phyloP scores from a whole-genome alignment of 306 rosid species.

The Vigna trinervia region DNA sequence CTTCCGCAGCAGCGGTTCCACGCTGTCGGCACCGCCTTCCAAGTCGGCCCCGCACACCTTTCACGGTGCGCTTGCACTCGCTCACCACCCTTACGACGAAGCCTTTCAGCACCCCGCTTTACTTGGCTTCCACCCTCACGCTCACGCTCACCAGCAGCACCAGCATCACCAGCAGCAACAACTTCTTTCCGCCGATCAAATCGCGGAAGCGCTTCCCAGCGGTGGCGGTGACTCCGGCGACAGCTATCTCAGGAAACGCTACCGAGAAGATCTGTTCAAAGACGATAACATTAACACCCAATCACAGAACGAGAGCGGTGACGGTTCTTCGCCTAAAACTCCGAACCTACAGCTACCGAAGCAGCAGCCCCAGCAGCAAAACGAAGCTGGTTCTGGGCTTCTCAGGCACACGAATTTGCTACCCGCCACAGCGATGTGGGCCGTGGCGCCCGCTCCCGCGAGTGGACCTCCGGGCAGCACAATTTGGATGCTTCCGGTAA shows the following conservation, averaged over 20 bases:
- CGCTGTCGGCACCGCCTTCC: slow-evolving; percentile 76
- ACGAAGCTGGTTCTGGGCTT: slow-evolving; percentile 41
- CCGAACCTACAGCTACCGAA: slow-evolving; percentile 46
- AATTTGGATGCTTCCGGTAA: slow-evolving; percentile 87
- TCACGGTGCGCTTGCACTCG: slow-evolving; percentile 70
- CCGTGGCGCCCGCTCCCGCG: slow-evolving; percentile 63
- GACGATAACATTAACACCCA: slow-evolving; percentile 54
- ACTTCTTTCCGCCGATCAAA: slow-evolving; percentile 74
- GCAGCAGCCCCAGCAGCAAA: slow-evolving; percentile 18
- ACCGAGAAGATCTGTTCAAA: slow-evolving; percentile 88
- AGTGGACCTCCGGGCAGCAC: slow-evolving; percentile 69
- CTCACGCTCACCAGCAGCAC: slow-evolving; percentile 45
- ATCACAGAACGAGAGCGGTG: slow-evolving; percentile 49
- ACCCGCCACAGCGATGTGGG: slow-evolving; percentile 86
- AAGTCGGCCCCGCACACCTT: slow-evolving; percentile 78
- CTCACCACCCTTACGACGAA: slow-evolving; percentile 81
- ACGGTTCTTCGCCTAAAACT: slow-evolving; percentile 47
- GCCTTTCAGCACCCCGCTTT: slow-evolving; percentile 65
- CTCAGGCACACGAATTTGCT: slow-evolving; percentile 61
- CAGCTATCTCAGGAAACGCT: slow-evolving; percentile 79
- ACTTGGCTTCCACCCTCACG: slow-evolving; percentile 73
- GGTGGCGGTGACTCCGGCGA: slow-evolving; percentile 62
- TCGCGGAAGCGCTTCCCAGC: slow-evolving; percentile 67
- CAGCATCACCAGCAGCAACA: slow-evolving; percentile 53
- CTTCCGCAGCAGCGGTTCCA: slow-evolving; percentile 77